Evolutionary conservation across 2,329 filamentous ascomycete species (phyloP).

Genomic region (Elsinoe batatas): DNA sequence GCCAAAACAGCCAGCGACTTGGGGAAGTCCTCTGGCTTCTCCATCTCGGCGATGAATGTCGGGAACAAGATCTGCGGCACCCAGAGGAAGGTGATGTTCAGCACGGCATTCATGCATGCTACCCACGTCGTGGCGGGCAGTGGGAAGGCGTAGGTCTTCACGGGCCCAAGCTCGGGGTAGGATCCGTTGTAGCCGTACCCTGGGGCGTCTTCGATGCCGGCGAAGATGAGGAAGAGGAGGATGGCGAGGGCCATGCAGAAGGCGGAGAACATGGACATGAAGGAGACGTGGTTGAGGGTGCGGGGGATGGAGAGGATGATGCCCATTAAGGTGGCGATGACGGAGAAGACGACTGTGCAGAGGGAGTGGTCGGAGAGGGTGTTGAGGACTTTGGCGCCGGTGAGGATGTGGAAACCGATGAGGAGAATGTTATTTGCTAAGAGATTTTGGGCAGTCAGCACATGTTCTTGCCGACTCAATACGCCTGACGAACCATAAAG

Average conservation of each 20-base stretch:
- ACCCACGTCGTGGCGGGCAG: slow-evolving; percentile 39
- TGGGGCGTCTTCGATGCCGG: slow-evolving; percentile 32
- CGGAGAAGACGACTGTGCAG: slow-evolving; percentile 41
- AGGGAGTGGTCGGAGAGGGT: slow-evolving; percentile 40
- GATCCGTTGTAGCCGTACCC: slow-evolving; percentile 36
- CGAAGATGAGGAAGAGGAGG: slow-evolving; percentile 41
- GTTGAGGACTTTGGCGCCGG: slow-evolving; percentile 41
- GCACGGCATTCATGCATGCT: slow-evolving; percentile 40
- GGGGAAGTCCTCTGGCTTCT: slow-evolving; percentile 41
- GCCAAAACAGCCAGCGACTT: slow-evolving; percentile 40
- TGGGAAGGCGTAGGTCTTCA: slow-evolving; percentile 41
- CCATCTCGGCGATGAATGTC: slow-evolving; percentile 44
- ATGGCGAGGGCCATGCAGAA: slow-evolving; percentile 41
- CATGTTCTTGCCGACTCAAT: too few species aligned
- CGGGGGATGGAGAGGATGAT: slow-evolving; percentile 38
- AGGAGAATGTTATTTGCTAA: slow-evolving; percentile 44
- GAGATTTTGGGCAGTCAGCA: slow-evolving; percentile 21
- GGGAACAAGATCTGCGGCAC: slow-evolving; percentile 44
- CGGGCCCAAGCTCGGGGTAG: slow-evolving; percentile 36
- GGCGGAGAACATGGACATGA: slow-evolving; percentile 44
- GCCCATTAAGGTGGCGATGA: slow-evolving; percentile 39
- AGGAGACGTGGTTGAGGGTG: slow-evolving; percentile 39
- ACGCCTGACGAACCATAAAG: slow-evolving; percentile 27
- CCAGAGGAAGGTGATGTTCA: slow-evolving; percentile 43
- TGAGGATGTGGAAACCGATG: slow-evolving; percentile 43